These are phyloP conservation scores for Aurantiochytrium sp. DNA, from an alignment of 108 stramenopile genomes.

Conservation along the genomic window DNA sequence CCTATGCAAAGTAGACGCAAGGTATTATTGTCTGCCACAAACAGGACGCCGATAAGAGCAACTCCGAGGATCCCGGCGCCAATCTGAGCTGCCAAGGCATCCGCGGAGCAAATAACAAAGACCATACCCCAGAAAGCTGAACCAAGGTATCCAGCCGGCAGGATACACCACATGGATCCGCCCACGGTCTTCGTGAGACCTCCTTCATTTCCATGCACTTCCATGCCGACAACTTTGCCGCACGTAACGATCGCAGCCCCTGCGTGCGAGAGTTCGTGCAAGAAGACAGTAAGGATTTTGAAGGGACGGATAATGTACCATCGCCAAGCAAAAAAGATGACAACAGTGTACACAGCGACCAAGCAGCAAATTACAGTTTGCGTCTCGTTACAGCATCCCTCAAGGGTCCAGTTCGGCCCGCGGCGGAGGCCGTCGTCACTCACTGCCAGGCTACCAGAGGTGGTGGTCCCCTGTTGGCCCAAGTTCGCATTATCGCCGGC, in stretches of 20 bases:
- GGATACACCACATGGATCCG: not conserved
- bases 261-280: not conserved
- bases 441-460: no score
- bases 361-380: not conserved
- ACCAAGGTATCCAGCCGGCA: slow-evolving; percentile 4
- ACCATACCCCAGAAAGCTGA: not conserved
- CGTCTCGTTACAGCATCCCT: not conserved
- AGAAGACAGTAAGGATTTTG: not conserved
- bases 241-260: not conserved
- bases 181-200: not conserved
- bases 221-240: not conserved
- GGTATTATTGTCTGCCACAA: not conserved
- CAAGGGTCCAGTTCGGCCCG: not conserved
- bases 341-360: not conserved
- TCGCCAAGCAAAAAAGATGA: not conserved
- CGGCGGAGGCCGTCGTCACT: no score
- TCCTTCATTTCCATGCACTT: not conserved
- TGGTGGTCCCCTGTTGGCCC: no score
- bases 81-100: not conserved
- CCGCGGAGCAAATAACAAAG: not conserved
- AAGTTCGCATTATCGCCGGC: no score
- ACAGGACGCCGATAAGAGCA: not conserved
- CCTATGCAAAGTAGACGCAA: not conserved
- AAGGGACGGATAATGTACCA: not conserved
- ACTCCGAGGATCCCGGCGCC: not conserved